Percentiles rank a stretch among this genome's conserved stretches.
Conservation (phyloP, 2,329 filamentous ascomycete species). For the Exserohilum rostratum region DNA sequence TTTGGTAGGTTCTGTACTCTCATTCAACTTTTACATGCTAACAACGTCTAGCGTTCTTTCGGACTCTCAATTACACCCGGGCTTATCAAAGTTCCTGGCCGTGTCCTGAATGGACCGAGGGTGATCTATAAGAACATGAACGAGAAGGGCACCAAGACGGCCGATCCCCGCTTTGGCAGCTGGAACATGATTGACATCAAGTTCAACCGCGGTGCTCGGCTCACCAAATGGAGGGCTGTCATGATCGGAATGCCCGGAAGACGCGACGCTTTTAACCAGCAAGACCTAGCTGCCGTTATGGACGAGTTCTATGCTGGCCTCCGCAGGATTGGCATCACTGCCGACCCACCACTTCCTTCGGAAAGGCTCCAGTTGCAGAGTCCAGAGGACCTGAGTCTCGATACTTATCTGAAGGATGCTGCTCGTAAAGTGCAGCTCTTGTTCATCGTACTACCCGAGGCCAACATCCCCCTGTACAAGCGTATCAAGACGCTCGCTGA, state of each 20-base stretch:
- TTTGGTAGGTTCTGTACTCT: neutral
- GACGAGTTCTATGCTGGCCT: constrained; percentile 17
- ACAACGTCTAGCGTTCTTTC: constrained; percentile 52
- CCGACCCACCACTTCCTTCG: constrained; percentile 1
- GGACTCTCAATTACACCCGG: constrained; percentile 64
- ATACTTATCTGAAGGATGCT: neutral
- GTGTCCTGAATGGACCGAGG: constrained; percentile 65
- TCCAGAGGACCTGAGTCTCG: constrained; percentile 13
- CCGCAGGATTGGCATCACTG: constrained; percentile 16
- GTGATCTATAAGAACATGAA: constrained; percentile 61
- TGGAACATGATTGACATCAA: constrained; percentile 57
- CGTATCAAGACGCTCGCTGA: constrained; percentile 32
- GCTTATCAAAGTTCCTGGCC: constrained; percentile 72
- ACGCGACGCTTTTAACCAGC: constrained; percentile 12
- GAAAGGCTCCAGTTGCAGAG: constrained; percentile 8
- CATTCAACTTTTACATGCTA: no score
- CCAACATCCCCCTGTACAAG: constrained; percentile 27
- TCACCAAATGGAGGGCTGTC: constrained; percentile 21
- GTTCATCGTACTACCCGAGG: constrained; percentile 26
- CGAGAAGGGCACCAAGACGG: constrained; percentile 14
- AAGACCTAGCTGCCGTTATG: constrained; percentile 6
- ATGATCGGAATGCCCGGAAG: constrained; percentile 12
- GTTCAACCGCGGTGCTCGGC: constrained; percentile 16
- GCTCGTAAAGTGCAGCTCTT: constrained; percentile 13
- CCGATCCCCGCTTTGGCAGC: constrained; percentile 56